Percentiles rank a stretch among this genome's conserved stretches.
Evolutionary conservation across 2,329 filamentous ascomycete species (phyloP).

Genomic region (Parascedosporium putredinis): DNA sequence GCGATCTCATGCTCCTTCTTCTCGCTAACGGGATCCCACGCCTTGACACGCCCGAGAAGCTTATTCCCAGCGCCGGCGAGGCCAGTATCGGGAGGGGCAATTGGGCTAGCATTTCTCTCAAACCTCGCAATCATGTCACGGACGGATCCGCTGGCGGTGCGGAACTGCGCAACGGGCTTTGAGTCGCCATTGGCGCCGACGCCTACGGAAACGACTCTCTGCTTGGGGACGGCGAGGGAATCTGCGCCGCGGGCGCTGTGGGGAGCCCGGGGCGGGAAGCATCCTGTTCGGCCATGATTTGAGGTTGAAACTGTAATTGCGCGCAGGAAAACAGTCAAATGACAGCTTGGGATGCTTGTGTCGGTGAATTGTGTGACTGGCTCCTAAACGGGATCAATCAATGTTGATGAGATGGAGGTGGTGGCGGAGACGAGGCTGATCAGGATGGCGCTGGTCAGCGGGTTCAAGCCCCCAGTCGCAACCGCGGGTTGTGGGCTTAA

Average conservation of each 20-base stretch:
- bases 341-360: neutral
- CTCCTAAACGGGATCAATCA: too few relatives aligned
- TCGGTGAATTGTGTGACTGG: neutral
- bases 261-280: neutral
- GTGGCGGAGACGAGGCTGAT: neutral
- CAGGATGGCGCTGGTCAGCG: neutral
- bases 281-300: neutral
- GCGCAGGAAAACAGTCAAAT: too few relatives aligned
- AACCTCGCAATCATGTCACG: constrained; percentile 5
- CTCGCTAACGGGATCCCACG: neutral
- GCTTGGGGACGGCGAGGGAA: neutral
- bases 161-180: neutral
- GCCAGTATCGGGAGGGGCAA: neutral
- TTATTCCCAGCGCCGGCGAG: neutral
- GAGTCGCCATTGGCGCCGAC: neutral
- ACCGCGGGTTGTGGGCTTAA: neutral
- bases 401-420: neutral
- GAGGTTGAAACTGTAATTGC: neutral
- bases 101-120: neutral
- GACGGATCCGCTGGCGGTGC: constrained; percentile 4
- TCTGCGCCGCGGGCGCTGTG: neutral
- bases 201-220: neutral
- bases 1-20: neutral
- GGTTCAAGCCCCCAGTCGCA: too few relatives aligned
- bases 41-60: neutral